Evolutionary conservation across 352 stramenopile genomes (phyloP).

Genomic region (Globisporangium heterothallicum): DNA sequence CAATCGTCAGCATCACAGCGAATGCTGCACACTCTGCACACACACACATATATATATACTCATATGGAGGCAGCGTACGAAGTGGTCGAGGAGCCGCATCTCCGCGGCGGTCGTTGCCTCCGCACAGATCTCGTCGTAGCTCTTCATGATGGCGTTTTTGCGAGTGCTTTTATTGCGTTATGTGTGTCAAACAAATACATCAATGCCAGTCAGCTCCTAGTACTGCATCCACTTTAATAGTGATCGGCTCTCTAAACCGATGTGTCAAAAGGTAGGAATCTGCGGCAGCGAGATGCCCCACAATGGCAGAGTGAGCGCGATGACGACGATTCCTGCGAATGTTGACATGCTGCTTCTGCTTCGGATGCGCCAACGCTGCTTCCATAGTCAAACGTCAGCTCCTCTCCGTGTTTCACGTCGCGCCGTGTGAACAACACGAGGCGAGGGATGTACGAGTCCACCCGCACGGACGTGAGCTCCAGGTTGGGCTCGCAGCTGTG

Average conservation of each 20-base stretch:
- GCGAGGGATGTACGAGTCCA: constrained; percentile 52
- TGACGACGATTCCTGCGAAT: background rate
- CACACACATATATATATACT: background rate
- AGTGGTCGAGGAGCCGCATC: constrained; percentile 65
- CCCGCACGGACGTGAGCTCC: constrained; percentile 41
- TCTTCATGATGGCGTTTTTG: constrained; percentile 19
- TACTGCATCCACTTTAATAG: background rate
- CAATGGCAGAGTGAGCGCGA: constrained; percentile 22
- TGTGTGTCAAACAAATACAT: too few relatives aligned
- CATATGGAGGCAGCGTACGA: constrained; percentile 19
- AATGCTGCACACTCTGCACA: background rate
- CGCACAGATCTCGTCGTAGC: constrained; percentile 62
- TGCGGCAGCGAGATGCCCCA: constrained; percentile 23
- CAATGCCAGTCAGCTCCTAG: background rate
- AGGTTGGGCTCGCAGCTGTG: constrained; percentile 57
- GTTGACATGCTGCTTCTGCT: background rate
- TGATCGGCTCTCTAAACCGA: constrained; percentile 18
- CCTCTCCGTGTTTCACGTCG: constrained; percentile 24
- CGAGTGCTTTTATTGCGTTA: too few relatives aligned
- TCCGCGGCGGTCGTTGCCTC: constrained; percentile 57
- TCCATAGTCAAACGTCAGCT: constrained; percentile 69
- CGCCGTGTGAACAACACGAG: constrained; percentile 47
- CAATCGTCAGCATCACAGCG: constrained; percentile 1
- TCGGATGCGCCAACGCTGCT: background rate
- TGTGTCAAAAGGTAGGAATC: constrained; percentile 23